Percentiles rank a stretch among this genome's conserved stretches.
Conservation (phyloP, 495 filamentous ascomycete genomes). For the Hypoxylon crocopeplum region DNA sequence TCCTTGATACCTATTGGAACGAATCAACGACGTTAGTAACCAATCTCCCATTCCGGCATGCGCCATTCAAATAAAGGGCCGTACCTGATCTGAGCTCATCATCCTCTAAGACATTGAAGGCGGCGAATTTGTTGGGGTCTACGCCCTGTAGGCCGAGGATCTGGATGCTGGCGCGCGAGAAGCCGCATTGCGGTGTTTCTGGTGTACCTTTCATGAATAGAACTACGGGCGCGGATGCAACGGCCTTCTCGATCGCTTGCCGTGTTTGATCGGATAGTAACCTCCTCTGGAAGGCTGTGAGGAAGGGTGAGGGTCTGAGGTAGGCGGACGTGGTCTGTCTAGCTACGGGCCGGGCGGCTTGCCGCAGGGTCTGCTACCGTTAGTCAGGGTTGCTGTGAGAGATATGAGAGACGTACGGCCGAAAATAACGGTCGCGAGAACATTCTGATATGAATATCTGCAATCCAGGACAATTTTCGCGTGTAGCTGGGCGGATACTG, state of each 20-base stretch:
- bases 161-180: conserved; percentile 93
- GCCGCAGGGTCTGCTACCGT: conserved; percentile 41
- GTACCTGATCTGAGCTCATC: conserved; percentile 82
- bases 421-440: conserved; percentile 33
- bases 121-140: conserved; percentile 93
- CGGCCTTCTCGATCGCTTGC: conserved; percentile 85
- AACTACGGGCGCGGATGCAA: conserved; percentile 85
- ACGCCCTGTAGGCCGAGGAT: conserved; percentile 94
- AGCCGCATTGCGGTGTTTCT: conserved; percentile 96
- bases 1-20: conserved; percentile 97
- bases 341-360: conserved; percentile 46
- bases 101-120: conserved; percentile 96
- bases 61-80: too few species aligned
- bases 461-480: too few species aligned
- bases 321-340: conserved; percentile 25
- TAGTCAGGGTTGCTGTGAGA: conserved; percentile 15
- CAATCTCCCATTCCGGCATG: too few species aligned
- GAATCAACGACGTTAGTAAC: too few species aligned
- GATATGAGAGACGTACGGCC: conserved; percentile 18
- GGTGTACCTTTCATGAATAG: conserved; percentile 99
- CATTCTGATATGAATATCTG: conserved; percentile 11
- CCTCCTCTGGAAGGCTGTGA: conserved; percentile 57
- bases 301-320: conserved; percentile 33
- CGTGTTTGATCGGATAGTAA: conserved; percentile 78
- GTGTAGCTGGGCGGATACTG: too few species aligned